Base-by-base conservation (phyloP, 2,329 filamentous ascomycete species). In the Fusarium robinianum region DNA sequence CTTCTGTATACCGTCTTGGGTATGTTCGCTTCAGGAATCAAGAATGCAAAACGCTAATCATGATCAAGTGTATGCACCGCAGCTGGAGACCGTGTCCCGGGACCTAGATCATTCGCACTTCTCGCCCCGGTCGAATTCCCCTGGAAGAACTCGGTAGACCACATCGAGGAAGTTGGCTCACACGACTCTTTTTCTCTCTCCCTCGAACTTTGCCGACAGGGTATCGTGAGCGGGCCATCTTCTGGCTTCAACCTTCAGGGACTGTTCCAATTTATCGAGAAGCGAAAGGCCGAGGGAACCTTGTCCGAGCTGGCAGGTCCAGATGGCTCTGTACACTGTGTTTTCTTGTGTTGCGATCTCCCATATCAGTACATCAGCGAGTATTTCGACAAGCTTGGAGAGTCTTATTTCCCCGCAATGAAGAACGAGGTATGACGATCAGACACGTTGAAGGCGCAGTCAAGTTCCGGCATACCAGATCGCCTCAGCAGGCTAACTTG, bases 321-420 rank as follows among this genome's bases (percentile, higher is more conserved):
- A 1, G 68, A 74, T 21, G 75, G 76, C 2, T 64, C 71, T 35
- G 67, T 77, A 2, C 70, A 76, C 47, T 80, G 76, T 31, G 79
- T 80, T 1, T 84, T 84, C 60, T 61, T 83, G 3, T 84, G 80
- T 63, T 83, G 80, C 44, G 81, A 85, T 43, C 51, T 84, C 17
- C 81, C 81, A 0, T 84, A 84, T 51, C 80, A 84, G 57, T 84
- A 84, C 46, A 73, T 84, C 30, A 68, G 73, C 16, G 77, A 79
- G 51, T 84, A 84, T 55, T 84, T 82, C 52, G 69, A 76, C 17
- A 81, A 80, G 53, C 65, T 83, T 8, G 72, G 69, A 2, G 52
- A 67, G 2, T 65, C 67, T 2, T 63, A 75, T 32, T 82, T 82
- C 56, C 74, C 71, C 3, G 61, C 71, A 0, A 78, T 81, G 22